phyloP scores from a whole-genome alignment of 371 early-diverging fungal genomes.

The Rhizopus delemar region DNA sequence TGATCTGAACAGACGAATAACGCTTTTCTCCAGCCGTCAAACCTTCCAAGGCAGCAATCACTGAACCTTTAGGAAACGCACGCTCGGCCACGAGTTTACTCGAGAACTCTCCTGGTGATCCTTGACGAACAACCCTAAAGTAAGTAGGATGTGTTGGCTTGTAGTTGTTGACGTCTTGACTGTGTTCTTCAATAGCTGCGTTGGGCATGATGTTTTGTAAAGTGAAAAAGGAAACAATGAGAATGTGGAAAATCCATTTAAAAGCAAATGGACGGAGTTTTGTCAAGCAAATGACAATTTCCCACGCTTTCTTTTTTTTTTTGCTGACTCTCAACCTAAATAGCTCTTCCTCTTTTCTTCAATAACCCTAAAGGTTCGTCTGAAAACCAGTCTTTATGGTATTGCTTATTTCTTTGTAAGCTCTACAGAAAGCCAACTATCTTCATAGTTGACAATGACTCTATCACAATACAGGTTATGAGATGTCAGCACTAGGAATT shows the following conservation, averaged over 20 bases:
- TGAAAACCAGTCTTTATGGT: too few species aligned
- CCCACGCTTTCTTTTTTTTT: too few species aligned
- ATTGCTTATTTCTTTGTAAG: too few species aligned
- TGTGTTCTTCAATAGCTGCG: slow-evolving; percentile 10
- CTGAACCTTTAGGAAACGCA: slow-evolving; percentile 53
- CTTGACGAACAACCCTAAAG: slow-evolving; percentile 54
- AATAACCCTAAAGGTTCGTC: too few species aligned
- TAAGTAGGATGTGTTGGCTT: slow-evolving; percentile 53
- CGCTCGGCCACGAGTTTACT: slow-evolving; percentile 59
- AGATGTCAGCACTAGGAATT: too few species aligned
- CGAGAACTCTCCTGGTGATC: slow-evolving; percentile 48
- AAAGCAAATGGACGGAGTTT: slow-evolving; percentile 21
- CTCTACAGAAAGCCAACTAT: too few species aligned
- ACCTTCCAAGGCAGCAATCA: slow-evolving; percentile 58
- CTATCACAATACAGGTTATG: too few species aligned
- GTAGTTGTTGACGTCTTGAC: slow-evolving; percentile 9
- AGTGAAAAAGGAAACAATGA: not conserved
- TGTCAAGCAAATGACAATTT: too few species aligned
- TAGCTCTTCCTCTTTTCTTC: too few species aligned
- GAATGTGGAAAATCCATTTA: not conserved
- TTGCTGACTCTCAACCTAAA: too few species aligned
- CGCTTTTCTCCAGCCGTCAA: slow-evolving; percentile 56
- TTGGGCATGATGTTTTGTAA: slow-evolving; percentile 16
- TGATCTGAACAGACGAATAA: slow-evolving; percentile 69
- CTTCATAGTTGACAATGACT: too few species aligned